Evolutionary conservation across 768 basidiomycete species (phyloP).

Genomic region (Artomyces pyxidatus): DNA sequence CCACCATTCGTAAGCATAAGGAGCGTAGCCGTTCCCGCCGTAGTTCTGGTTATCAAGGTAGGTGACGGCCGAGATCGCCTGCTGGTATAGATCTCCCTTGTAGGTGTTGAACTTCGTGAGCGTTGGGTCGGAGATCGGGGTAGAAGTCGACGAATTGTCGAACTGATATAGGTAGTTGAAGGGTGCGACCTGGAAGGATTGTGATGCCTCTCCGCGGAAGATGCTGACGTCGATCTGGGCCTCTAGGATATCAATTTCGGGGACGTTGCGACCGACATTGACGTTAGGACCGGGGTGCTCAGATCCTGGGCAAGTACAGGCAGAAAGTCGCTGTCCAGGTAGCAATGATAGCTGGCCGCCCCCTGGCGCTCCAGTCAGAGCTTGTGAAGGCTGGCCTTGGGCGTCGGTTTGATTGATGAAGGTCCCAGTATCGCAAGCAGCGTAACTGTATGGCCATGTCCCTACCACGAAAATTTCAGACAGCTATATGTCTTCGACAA

Average conservation of each 20-base stretch:
- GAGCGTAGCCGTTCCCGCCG: conserved; percentile 41
- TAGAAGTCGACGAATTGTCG: conserved; percentile 41
- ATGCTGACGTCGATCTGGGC: conserved; percentile 53
- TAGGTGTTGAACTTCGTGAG: conserved; percentile 58
- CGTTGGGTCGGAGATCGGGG: conserved; percentile 41
- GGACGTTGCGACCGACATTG: conserved; percentile 62
- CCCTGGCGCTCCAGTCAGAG: conserved; percentile 40
- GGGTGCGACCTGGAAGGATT: conserved; percentile 75
- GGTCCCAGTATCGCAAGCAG: conserved; percentile 80
- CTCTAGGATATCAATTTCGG: conserved; percentile 92
- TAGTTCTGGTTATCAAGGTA: conserved; percentile 50
- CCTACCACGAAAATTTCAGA: conserved; percentile 28
- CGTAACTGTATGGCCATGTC: conserved; percentile 78
- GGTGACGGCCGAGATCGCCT: conserved; percentile 64
- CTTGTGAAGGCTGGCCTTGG: conserved; percentile 50
- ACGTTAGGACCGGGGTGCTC: conserved; percentile 84
- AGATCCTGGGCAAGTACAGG: conserved; percentile 80
- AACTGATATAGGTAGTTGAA: conserved; percentile 66
- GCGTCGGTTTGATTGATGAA: conserved; percentile 68
- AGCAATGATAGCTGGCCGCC: conserved; percentile 62
- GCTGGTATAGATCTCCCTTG: conserved; percentile 63
- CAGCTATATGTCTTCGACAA: too few species aligned
- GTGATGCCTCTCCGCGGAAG: conserved; percentile 62
- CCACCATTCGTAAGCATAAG: conserved; percentile 79
- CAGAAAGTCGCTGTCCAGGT: conserved; percentile 79